Evolutionary conservation across 805 yeast genomes (phyloP).

Genomic region (Starmerella sp.): DNA sequence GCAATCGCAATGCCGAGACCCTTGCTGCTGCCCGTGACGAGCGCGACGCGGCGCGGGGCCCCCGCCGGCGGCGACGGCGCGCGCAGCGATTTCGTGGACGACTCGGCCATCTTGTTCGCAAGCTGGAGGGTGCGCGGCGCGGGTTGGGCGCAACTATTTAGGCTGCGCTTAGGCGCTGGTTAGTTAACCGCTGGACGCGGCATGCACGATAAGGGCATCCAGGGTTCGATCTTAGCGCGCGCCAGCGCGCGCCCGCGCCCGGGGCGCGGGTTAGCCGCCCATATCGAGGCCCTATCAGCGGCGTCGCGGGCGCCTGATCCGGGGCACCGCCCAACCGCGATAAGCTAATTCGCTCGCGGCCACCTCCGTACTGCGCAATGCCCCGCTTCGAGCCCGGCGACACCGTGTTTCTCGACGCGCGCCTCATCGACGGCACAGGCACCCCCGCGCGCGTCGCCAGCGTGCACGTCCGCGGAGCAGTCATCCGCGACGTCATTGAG

Average conservation of each 20-base stretch:
- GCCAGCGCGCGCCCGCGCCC: neutral
- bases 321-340: no score
- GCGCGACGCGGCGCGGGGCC: slow-evolving; percentile 12
- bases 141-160: no score
- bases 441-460: neutral
- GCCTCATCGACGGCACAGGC: slow-evolving; percentile 14
- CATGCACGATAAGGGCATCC: neutral
- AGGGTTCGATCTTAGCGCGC: neutral
- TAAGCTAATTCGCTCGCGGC: no score
- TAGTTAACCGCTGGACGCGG: neutral
- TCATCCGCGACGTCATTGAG: slow-evolving; percentile 4
- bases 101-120: no score
- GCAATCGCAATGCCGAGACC: slow-evolving; percentile 19
- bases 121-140: no score
- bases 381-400: neutral
- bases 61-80: slow-evolving; percentile 8
- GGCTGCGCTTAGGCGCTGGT: neutral
- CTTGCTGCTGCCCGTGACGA: slow-evolving; percentile 17
- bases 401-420: slow-evolving; percentile 5
- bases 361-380: neutral
- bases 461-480: slow-evolving; percentile 5
- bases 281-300: neutral
- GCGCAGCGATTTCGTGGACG: neutral
- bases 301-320: neutral
- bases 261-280: neutral